phyloP scores from a whole-genome alignment of 1,139 yeast genomes.

The Arxiozyma bovina region DNA sequence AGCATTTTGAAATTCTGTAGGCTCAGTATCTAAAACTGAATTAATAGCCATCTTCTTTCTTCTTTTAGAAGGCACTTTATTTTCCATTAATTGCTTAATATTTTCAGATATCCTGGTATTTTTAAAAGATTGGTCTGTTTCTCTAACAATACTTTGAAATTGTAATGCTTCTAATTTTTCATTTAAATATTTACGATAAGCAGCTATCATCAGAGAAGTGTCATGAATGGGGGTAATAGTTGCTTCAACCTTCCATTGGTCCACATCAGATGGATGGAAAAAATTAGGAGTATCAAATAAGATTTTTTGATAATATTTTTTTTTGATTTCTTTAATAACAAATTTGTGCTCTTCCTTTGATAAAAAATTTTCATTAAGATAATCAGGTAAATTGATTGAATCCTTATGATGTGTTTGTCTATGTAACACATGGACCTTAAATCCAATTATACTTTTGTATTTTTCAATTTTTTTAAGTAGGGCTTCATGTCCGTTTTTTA shows the following conservation, averaged over 20 bases:
- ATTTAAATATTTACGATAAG: constrained; percentile 17
- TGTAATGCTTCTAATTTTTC: constrained; percentile 21
- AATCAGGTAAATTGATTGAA: constrained; percentile 12
- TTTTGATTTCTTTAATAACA: constrained; percentile 12
- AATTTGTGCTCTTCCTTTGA: constrained; percentile 16
- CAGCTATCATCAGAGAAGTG: constrained; percentile 8
- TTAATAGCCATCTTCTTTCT: not conserved
- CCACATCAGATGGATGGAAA: constrained; percentile 19
- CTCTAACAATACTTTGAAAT: constrained; percentile 10
- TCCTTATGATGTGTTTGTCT: constrained; percentile 10
- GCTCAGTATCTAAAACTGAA: not conserved
- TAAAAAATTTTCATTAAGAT: constrained; percentile 11
- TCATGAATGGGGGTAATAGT: constrained; percentile 12
- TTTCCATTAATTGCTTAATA: constrained; percentile 5
- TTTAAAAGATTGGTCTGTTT: constrained; percentile 6
- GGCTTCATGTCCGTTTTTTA: constrained; percentile 1
- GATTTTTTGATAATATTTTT: constrained; percentile 8
- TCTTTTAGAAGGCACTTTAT: not conserved
- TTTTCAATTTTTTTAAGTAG: not conserved
- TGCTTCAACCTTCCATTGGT: constrained; percentile 22
- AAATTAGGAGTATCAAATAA: constrained; percentile 24
- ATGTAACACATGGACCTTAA: constrained; percentile 15
- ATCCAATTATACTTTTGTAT: constrained; percentile 11
- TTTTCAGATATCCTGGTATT: constrained; percentile 7
- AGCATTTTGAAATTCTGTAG: constrained; percentile 23